A percentile compares a stretch with the other conserved stretches of the same genome.
phyloP scores from a whole-genome alignment of 2,329 filamentous ascomycete species.

The Monilinia polystroma region DNA sequence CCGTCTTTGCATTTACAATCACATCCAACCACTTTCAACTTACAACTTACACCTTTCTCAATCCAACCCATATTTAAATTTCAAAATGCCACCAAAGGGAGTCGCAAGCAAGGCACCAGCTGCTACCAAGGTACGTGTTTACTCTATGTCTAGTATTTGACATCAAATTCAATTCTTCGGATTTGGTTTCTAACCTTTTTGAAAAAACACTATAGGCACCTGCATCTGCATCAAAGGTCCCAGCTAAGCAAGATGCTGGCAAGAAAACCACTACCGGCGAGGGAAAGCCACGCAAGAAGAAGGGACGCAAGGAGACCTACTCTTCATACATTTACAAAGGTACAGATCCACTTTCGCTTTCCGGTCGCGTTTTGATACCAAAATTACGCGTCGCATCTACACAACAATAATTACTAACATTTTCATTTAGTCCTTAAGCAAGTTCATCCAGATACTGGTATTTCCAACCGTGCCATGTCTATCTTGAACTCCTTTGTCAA shows the following conservation, averaged over 20 bases:
- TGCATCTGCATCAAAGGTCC: constrained; percentile 68
- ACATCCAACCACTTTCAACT: background rate
- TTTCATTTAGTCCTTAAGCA: constrained; percentile 84
- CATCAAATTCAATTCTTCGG: background rate
- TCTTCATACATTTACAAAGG: constrained; percentile 99
- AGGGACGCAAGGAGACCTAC: constrained; percentile 99
- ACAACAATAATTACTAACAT: constrained; percentile 31
- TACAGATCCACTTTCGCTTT: constrained; percentile 48
- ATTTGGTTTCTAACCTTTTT: background rate
- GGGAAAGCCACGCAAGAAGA: constrained; percentile 99
- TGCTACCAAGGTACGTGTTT: constrained; percentile 55
- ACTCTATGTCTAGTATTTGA: background rate
- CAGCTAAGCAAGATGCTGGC: constrained; percentile 83
- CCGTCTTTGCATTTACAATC: background rate
- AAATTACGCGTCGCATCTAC: constrained; percentile 17
- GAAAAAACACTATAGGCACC: constrained; percentile 1
- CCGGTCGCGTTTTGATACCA: constrained; percentile 28
- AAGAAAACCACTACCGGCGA: constrained; percentile 89
- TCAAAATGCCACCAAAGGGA: constrained; percentile 94
- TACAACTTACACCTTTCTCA: constrained; percentile 37
- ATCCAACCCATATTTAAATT: constrained; percentile 33
- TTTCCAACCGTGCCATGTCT: constrained; percentile 99
- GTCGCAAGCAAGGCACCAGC: constrained; percentile 83
- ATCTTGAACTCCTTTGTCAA: constrained; percentile 99
- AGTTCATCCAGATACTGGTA: constrained; percentile 99